A percentile compares a stretch with the other conserved stretches of the same genome.
These are phyloP conservation scores for Astrothelium macrocarpum DNA, from an alignment of 495 filamentous ascomycete species.

Conservation along the genomic window DNA sequence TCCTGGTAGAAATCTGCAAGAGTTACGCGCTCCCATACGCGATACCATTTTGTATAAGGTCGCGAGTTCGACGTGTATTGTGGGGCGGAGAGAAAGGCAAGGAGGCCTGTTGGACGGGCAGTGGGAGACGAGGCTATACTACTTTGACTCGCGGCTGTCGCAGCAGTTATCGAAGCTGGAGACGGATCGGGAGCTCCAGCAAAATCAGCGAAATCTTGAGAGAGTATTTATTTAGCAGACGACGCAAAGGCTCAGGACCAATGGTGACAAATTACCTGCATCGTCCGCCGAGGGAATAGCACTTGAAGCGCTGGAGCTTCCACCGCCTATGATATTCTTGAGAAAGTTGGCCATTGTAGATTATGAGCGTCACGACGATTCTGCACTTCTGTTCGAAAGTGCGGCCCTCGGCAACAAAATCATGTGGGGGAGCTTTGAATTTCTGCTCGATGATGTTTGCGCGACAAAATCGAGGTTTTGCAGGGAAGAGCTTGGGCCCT, in stretches of 20 bases:
- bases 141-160: slow-evolving; percentile 33
- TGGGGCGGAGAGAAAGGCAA: slow-evolving; percentile 7
- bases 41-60: slow-evolving; percentile 92
- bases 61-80: slow-evolving; percentile 17
- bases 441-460: background rate
- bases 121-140: slow-evolving; percentile 41
- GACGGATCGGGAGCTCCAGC: slow-evolving; percentile 31
- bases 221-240: slow-evolving; percentile 3
- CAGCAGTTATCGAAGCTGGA: slow-evolving; percentile 33
- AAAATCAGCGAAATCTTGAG: slow-evolving; percentile 43
- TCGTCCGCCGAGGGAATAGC: slow-evolving; percentile 20
- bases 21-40: slow-evolving; percentile 79
- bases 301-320: background rate
- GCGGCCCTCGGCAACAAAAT: background rate
- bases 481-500: background rate
- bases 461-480: background rate
- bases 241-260: background rate
- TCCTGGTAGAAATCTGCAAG: slow-evolving; percentile 78
- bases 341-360: background rate
- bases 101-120: slow-evolving; percentile 16
- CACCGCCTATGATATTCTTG: background rate
- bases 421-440: background rate
- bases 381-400: background rate
- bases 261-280: slow-evolving; percentile 10
- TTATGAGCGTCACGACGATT: background rate